Conservation (phyloP, 331 rosid species). For the Quercus tomentella region DNA sequence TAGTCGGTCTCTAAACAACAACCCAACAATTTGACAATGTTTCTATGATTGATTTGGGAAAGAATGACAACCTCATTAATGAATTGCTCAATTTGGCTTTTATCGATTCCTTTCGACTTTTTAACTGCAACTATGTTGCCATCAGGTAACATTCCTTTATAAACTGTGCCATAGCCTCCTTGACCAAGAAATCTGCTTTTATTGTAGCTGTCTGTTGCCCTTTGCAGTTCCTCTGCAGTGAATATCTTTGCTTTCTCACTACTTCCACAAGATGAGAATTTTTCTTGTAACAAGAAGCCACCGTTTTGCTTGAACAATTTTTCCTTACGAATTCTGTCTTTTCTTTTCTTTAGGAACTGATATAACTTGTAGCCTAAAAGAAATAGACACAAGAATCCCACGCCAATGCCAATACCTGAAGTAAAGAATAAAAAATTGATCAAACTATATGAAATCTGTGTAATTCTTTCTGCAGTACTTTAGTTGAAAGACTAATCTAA, state of each 20-base stretch:
- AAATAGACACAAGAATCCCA: slow-evolving; percentile 29
- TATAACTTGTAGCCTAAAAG: slow-evolving; percentile 29
- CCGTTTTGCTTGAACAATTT: slow-evolving; percentile 55
- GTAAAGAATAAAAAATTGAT: neutral
- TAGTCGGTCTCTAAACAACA: slow-evolving; percentile 48
- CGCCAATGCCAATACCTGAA: slow-evolving; percentile 51
- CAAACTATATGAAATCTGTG: neutral
- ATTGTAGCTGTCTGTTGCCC: slow-evolving; percentile 60
- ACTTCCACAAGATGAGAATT: slow-evolving; percentile 24
- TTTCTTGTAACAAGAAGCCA: slow-evolving; percentile 46
- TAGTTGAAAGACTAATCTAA: neutral
- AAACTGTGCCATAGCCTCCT: slow-evolving; percentile 58
- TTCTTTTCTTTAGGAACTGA: slow-evolving; percentile 25
- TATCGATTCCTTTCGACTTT: slow-evolving; percentile 36
- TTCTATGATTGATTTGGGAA: slow-evolving; percentile 53
- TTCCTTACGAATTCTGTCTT: slow-evolving; percentile 21
- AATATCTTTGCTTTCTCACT: slow-evolving; percentile 42
- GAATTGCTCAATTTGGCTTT: slow-evolving; percentile 45
- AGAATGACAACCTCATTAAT: slow-evolving; percentile 54
- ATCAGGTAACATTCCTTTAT: slow-evolving; percentile 57
- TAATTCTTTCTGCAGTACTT: too few species aligned
- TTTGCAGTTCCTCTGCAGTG: slow-evolving; percentile 41
- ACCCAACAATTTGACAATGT: slow-evolving; percentile 52
- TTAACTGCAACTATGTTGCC: slow-evolving; percentile 55
- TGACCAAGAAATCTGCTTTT: slow-evolving; percentile 50